phyloP scores from a whole-genome alignment of 768 basidiomycete genomes.

The Calocera viscosa region DNA sequence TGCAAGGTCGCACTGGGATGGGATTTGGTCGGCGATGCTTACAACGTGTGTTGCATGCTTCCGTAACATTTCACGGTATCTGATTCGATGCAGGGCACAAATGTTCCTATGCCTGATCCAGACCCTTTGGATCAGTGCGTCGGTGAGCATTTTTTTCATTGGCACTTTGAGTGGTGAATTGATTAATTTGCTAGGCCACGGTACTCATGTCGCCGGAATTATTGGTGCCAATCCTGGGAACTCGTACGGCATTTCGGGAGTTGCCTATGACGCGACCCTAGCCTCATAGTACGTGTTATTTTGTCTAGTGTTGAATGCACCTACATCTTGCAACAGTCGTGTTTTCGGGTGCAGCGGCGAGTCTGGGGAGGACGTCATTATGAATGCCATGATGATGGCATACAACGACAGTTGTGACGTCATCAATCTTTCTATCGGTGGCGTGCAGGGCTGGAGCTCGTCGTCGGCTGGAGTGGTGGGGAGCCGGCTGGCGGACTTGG shows the following conservation, averaged over 20 bases:
- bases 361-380: slow-evolving; percentile 31
- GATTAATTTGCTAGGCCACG: slow-evolving; percentile 23
- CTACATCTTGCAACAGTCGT: slow-evolving; percentile 20
- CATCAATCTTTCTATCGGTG: slow-evolving; percentile 54
- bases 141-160: neutral
- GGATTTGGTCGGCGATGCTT: slow-evolving; percentile 48
- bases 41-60: slow-evolving; percentile 25
- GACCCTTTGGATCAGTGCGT: slow-evolving; percentile 44
- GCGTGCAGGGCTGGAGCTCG: slow-evolving; percentile 52
- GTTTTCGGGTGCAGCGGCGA: slow-evolving; percentile 48
- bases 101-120: slow-evolving; percentile 38
- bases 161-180: neutral
- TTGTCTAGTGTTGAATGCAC: neutral
- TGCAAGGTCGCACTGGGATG: slow-evolving; percentile 40
- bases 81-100: slow-evolving; percentile 25
- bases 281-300: slow-evolving; percentile 32
- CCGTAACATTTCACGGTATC: neutral
- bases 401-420: slow-evolving; percentile 46
- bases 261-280: slow-evolving; percentile 48
- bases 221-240: slow-evolving; percentile 51
- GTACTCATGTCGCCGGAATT: slow-evolving; percentile 50
- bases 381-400: slow-evolving; percentile 42
- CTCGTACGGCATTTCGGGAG: slow-evolving; percentile 53
- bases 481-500: slow-evolving; percentile 42
- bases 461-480: slow-evolving; percentile 43